Evolutionary conservation across 2,329 filamentous ascomycete genomes (phyloP), one percentile per base, ranked within the genome.

Genomic region (Talaromyces sp.): DNA sequence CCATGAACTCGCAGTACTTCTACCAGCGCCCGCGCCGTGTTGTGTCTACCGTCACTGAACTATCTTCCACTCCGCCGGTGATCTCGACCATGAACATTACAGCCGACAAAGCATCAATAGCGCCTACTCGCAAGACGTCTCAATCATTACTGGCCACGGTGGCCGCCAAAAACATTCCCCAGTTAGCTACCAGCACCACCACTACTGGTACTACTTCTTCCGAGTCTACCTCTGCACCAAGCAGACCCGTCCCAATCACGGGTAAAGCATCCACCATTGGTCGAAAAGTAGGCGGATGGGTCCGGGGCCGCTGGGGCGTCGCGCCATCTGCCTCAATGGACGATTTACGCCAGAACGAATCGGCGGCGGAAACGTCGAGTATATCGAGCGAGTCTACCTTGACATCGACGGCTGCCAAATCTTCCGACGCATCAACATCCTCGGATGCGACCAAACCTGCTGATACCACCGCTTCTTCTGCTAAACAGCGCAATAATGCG

Each of bases 281-380:
- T 31, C 81, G 82, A 62, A 85, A 82, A 63, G 77, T 88, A n/a
- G 85, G 86, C 4, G 86, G 86, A 4, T 89, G 87, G 87, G 82
- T 89, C 8, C 82, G 84, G 60, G 84, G 86, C 1, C 82, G 82
- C 67, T 89, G 87, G 87, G 86, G 85, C 27, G 77, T 81, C 18
- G 79, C 81, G 4, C 83, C 85, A 7, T 65, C 66, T 3, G 56
- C 70, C 5, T 65, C 66, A 1, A 56, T 62, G 2, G 51, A 33
- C 16, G 34, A 47, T 18, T 28, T 23, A 54, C 40, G 28, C 28
- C 61, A 54, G 36, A 64, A 14, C 34, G 62, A 57, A 57, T 56
- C 51, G 7, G 27, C 65, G n/a, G 16, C 56, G 5, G 56, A 18
- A 27, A 27, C 44, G 18, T 47, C 44, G 18, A 47, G n/a, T 47